phyloP scores from a whole-genome alignment of 192 early-diverging fungal species.

The Radiomyces spectabilis region DNA sequence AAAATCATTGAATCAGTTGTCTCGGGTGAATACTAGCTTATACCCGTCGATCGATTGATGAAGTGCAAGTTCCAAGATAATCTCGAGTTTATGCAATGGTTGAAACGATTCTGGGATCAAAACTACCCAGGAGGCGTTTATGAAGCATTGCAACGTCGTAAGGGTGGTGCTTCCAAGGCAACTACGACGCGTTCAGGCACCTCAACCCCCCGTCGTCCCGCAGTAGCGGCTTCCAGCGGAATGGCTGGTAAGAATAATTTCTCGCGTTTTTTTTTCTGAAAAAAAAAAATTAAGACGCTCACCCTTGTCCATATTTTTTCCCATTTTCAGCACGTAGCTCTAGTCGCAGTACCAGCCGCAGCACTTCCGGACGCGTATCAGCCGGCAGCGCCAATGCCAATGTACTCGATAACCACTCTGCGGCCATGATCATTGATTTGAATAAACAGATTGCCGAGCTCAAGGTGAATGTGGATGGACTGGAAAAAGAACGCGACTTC shows the following conservation, averaged over 20 bases:
- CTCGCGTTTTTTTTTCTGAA: neutral
- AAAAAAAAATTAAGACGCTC: neutral
- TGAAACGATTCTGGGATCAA: conserved; percentile 89
- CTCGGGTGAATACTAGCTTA: too few relatives aligned
- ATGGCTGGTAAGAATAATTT: neutral
- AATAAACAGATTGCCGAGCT: conserved; percentile 72
- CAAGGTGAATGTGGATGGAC: conserved; percentile 80
- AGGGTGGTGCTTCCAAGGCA: conserved; percentile 28
- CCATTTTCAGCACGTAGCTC: conserved; percentile 8
- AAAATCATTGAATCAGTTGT: too few relatives aligned
- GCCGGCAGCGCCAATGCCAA: conserved; percentile 11
- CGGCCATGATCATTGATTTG: conserved; percentile 62
- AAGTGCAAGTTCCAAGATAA: conserved; percentile 99
- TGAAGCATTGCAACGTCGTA: conserved; percentile 71
- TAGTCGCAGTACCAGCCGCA: conserved; percentile 5
- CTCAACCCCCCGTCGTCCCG: conserved; percentile 8
- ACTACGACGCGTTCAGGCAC: conserved; percentile 23
- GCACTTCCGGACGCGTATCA: conserved; percentile 16
- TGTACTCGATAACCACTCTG: conserved; percentile 42
- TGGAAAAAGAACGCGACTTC: conserved; percentile 97
- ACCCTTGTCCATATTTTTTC: neutral
- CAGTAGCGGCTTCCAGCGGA: neutral
- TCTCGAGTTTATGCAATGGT: conserved; percentile 96
- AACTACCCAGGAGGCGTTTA: conserved; percentile 80
- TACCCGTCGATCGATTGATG: conserved; percentile 83